Evolutionary conservation across 2,329 filamentous ascomycete genomes (phyloP).

Genomic region (Colletotrichum camelliae): DNA sequence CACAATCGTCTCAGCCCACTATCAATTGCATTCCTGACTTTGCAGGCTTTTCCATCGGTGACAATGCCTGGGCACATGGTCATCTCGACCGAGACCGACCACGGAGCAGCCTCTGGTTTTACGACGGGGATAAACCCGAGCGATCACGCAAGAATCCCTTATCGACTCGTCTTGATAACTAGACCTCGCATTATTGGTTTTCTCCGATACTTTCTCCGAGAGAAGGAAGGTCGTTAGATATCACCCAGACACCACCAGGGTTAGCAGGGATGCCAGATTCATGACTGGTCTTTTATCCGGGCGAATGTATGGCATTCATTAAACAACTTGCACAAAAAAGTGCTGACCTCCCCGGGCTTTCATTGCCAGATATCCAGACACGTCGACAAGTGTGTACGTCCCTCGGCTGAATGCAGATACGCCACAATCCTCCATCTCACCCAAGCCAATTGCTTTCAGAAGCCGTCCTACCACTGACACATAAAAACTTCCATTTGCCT

Average conservation of each 20-base stretch:
- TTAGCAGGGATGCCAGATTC: neutral
- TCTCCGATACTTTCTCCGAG: slow-evolving; percentile 4
- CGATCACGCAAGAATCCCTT: neutral
- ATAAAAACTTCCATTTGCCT: neutral
- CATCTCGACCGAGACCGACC: neutral
- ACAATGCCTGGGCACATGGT: neutral
- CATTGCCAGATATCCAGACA: neutral
- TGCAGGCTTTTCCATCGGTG: neutral
- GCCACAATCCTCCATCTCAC: neutral
- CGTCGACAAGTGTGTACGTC: neutral
- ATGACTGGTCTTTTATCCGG: neutral
- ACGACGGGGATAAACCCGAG: neutral
- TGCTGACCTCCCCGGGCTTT: neutral
- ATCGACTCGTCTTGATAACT: neutral
- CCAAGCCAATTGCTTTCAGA: neutral
- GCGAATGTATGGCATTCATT: neutral
- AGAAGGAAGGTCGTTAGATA: neutral
- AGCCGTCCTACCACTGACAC: neutral
- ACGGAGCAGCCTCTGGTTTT: neutral
- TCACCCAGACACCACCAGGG: neutral
- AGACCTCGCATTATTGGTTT: neutral
- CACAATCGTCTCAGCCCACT: neutral
- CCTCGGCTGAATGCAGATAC: slow-evolving; percentile 5
- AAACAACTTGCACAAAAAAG: neutral
- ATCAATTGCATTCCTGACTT: neutral